Percentiles rank a stretch among this genome's conserved stretches.
Conservation (phyloP, 768 basidiomycete genomes). For the Botryobasidium botryosum region DNA sequence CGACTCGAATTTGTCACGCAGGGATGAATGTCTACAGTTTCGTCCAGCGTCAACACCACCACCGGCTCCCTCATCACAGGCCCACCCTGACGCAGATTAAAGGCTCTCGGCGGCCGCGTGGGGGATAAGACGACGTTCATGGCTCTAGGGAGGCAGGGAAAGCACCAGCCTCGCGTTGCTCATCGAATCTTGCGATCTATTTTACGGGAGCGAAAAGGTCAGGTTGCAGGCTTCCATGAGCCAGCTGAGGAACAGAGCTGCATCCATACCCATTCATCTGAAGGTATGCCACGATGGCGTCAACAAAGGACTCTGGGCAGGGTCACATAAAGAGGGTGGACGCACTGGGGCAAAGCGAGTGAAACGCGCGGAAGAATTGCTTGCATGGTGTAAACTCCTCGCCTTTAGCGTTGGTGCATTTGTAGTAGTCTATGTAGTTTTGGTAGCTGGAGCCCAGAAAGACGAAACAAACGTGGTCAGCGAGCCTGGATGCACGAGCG, state of each 20-base stretch:
- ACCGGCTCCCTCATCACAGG: too few relatives aligned
- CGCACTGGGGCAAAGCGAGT: slow-evolving; percentile 95
- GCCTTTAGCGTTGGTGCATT: slow-evolving; percentile 91
- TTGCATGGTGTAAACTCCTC: slow-evolving; percentile 98
- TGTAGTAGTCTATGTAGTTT: slow-evolving; percentile 98
- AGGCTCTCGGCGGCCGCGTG: too few relatives aligned
- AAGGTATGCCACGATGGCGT: slow-evolving; percentile 5
- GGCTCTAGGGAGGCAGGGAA: slow-evolving; percentile 87
- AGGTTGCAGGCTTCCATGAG: background rate
- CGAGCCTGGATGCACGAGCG: background rate
- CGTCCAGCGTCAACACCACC: too few relatives aligned
- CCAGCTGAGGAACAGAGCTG: background rate
- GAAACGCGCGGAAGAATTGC: slow-evolving; percentile 92
- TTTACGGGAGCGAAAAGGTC: too few relatives aligned
- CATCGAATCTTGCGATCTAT: slow-evolving; percentile 87
- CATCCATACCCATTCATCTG: slow-evolving; percentile 78
- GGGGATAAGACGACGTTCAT: too few relatives aligned
- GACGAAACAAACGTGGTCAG: background rate
- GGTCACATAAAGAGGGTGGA: slow-evolving; percentile 15
- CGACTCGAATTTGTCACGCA: too few relatives aligned
- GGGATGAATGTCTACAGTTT: too few relatives aligned
- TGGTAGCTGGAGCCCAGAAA: slow-evolving; percentile 44
- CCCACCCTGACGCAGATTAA: too few relatives aligned
- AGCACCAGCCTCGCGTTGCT: slow-evolving; percentile 81
- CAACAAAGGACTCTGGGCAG: slow-evolving; percentile 1